Evolutionary conservation across 1,284 basidiomycete genomes (phyloP).

Genomic region (Neotropicomus parvogracilis): DNA sequence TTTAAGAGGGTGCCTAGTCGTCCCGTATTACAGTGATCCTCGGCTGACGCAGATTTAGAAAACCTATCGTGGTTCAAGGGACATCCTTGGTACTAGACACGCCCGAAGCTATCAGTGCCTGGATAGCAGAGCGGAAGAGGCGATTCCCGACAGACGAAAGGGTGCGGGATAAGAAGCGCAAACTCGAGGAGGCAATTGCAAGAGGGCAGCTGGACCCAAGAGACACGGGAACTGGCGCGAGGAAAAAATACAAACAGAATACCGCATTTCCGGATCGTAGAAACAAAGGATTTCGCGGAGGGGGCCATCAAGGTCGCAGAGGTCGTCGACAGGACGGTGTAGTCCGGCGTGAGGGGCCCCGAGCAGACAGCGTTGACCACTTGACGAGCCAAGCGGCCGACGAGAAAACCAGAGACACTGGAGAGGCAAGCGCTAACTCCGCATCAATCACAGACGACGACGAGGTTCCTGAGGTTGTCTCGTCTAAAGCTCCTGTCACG

Average conservation of each 20-base stretch:
- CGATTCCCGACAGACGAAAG: constrained; percentile 73
- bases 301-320: constrained; percentile 25
- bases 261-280: constrained; percentile 2
- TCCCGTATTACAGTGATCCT: background rate
- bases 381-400: background rate
- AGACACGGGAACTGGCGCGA: constrained; percentile 39
- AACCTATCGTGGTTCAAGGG: constrained; percentile 75
- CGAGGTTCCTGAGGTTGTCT: constrained; percentile 55
- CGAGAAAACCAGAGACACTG: background rate
- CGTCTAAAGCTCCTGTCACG: constrained; percentile 48
- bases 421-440: constrained; percentile 3
- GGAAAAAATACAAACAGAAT: constrained; percentile 36
- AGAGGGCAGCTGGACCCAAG: constrained; percentile 69
- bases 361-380: background rate
- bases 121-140: constrained; percentile 84
- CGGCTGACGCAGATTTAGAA: constrained; percentile 39
- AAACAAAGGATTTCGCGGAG: constrained; percentile 8
- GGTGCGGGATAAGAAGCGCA: constrained; percentile 75
- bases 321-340: constrained; percentile 33
- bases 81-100: constrained; percentile 75
- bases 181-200: constrained; percentile 68
- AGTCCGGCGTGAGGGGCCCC: constrained; percentile 30
- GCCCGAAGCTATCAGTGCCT: constrained; percentile 76
- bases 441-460: constrained; percentile 34
- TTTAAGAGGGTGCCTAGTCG: constrained; percentile 55